Conservation (phyloP, 2,329 filamentous ascomycete genomes). For the Cladosporium colombiae region DNA sequence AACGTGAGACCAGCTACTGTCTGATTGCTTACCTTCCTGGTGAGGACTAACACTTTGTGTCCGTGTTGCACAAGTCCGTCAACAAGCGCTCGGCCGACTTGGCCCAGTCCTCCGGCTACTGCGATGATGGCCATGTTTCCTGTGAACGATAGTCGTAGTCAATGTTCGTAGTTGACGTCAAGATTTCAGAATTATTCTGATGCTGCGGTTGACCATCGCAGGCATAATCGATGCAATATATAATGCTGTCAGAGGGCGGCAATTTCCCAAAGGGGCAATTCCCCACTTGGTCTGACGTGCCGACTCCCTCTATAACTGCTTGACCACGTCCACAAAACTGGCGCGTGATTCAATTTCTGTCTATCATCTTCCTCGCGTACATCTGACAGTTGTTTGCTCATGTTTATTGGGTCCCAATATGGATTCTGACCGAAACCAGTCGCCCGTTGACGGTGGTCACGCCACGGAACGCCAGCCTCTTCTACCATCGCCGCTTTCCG, state of each 20-base stretch:
- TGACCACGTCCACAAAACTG: not conserved
- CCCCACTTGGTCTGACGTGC: not conserved
- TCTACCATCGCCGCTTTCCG: not conserved
- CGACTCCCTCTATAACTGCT: not conserved
- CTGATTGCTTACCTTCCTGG: constrained; percentile 10
- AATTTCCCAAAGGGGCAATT: not conserved
- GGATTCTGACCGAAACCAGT: not conserved
- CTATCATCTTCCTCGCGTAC: not conserved
- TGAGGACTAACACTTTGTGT: constrained; percentile 24
- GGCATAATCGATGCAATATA: not conserved
- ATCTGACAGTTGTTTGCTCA: not conserved
- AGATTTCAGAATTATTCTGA: not conserved
- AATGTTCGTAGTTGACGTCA: no score
- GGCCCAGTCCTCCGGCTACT: constrained; percentile 28
- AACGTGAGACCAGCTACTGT: no score
- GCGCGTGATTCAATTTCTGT: not conserved
- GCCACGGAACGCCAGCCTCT: not conserved
- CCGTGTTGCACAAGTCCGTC: constrained; percentile 23
- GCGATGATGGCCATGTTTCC: constrained; percentile 26
- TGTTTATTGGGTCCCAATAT: not conserved
- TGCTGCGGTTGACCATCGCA: not conserved
- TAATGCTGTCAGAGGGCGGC: not conserved
- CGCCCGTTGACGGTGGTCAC: not conserved
- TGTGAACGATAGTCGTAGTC: not conserved
- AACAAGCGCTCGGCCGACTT: constrained; percentile 25